A percentile compares a stretch with the other conserved stretches of the same genome.
phyloP scores from a whole-genome alignment of 2,329 filamentous ascomycete genomes.

The Alternaria novae-zelandiae region DNA sequence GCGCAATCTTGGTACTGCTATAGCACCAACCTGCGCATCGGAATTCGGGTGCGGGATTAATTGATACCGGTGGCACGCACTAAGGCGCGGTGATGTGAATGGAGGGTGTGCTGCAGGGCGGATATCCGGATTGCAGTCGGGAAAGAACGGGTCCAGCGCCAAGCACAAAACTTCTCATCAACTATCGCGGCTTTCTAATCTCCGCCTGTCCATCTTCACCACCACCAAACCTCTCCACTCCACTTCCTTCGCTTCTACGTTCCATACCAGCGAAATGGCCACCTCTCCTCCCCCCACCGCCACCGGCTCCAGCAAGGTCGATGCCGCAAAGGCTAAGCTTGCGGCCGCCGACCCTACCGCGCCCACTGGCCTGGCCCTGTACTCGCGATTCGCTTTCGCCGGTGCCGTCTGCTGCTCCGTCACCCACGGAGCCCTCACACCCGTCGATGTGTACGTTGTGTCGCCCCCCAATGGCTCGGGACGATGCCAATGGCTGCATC shows the following conservation, averaged over 20 bases:
- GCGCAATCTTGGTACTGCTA: not conserved
- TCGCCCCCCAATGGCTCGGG: conserved; percentile 6
- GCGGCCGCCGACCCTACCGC: conserved; percentile 58
- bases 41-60: conserved; percentile 14
- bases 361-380: conserved; percentile 73
- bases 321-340: conserved; percentile 57
- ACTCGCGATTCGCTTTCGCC: conserved; percentile 95
- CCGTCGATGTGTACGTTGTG: conserved; percentile 95
- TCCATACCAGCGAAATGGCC: conserved; percentile 35
- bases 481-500: conserved; percentile 36
- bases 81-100: conserved; percentile 19
- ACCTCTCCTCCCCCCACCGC: conserved; percentile 52
- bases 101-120: conserved; percentile 13
- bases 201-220: conserved; percentile 25
- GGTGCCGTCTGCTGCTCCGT: conserved; percentile 98
- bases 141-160: conserved; percentile 19
- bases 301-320: conserved; percentile 60
- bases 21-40: not conserved
- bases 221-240: conserved; percentile 33
- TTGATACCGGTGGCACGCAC: conserved; percentile 13
- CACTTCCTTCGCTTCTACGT: conserved; percentile 29
- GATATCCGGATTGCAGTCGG: conserved; percentile 20
- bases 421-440: conserved; percentile 95
- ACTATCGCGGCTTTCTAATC: conserved; percentile 22
- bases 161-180: conserved; percentile 28